Evolutionary conservation across 2,329 filamentous ascomycete genomes (phyloP).

Genomic region (Penicillium sp.): DNA sequence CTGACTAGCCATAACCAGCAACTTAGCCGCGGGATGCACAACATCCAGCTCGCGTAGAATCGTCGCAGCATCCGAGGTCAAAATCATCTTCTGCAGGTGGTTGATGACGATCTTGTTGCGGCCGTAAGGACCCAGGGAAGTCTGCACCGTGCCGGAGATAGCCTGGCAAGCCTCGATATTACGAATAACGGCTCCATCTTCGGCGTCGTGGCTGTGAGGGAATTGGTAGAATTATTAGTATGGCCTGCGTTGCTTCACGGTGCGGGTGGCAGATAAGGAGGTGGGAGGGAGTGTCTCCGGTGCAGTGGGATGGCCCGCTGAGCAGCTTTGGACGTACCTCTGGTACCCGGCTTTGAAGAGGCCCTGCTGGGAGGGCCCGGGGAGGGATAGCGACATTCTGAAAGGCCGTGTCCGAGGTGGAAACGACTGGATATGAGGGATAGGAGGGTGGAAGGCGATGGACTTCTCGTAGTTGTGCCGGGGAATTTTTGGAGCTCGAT

Average conservation of each 20-base stretch:
- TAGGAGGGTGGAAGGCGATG: constrained; percentile 25
- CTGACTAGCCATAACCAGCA: constrained; percentile 97
- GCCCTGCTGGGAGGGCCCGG: constrained; percentile 86
- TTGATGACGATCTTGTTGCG: constrained; percentile 99
- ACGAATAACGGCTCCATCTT: constrained; percentile 97
- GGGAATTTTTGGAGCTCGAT: constrained; percentile 42
- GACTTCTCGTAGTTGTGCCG: constrained; percentile 28
- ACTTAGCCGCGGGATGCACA: constrained; percentile 94
- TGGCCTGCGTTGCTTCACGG: constrained; percentile 8
- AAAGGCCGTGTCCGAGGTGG: constrained; percentile 25
- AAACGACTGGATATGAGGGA: constrained; percentile 25
- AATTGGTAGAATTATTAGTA: not conserved
- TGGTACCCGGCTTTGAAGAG: constrained; percentile 97
- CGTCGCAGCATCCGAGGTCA: constrained; percentile 96
- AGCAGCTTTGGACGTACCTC: constrained; percentile 63
- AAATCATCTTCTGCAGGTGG: constrained; percentile 98
- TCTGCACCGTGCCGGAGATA: constrained; percentile 94
- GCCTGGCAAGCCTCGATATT: constrained; percentile 98
- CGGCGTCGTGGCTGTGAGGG: constrained; percentile 81
- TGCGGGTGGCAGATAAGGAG: constrained; percentile 28
- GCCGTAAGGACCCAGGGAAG: constrained; percentile 93
- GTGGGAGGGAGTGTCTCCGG: constrained; percentile 10
- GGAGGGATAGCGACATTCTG: constrained; percentile 88
- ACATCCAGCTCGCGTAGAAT: constrained; percentile 97
- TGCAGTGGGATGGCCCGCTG: constrained; percentile 12